These are phyloP conservation scores for Capronia americana DNA, from an alignment of 2,329 filamentous ascomycete species.

Conservation along the genomic window DNA sequence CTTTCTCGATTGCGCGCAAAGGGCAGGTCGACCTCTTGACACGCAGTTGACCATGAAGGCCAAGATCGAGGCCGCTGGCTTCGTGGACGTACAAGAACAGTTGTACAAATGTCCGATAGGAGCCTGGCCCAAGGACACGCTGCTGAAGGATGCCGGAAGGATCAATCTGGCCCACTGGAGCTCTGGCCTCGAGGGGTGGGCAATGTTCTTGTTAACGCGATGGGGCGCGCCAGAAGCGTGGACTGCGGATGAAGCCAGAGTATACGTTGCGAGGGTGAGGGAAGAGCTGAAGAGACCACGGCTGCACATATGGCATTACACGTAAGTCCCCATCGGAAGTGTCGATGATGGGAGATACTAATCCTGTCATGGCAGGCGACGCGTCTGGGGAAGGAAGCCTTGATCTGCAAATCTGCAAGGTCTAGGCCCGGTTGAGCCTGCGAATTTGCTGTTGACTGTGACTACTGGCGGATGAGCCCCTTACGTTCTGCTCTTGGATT, in stretches of 20 bases:
- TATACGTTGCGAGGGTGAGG: slow-evolving; percentile 38
- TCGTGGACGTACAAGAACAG: slow-evolving; percentile 53
- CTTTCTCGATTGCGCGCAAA: slow-evolving; percentile 37
- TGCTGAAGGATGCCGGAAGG: slow-evolving; percentile 54
- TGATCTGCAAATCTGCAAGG: not conserved
- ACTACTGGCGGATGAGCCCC: not conserved
- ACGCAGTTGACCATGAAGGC: slow-evolving; percentile 39
- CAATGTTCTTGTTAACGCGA: slow-evolving; percentile 42
- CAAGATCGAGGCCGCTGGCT: slow-evolving; percentile 42
- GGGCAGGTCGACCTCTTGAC: slow-evolving; percentile 38
- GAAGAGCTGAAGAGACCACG: slow-evolving; percentile 35
- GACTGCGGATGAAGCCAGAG: slow-evolving; percentile 39
- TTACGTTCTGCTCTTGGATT: not conserved
- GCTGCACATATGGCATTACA: slow-evolving; percentile 35
- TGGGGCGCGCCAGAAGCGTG: slow-evolving; percentile 39
- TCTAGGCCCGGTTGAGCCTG: not conserved
- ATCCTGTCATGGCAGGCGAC: slow-evolving; percentile 16
- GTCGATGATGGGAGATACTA: not conserved
- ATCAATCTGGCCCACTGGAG: slow-evolving; percentile 41
- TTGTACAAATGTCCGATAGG: slow-evolving; percentile 61
- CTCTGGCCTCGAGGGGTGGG: slow-evolving; percentile 42
- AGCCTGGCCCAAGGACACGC: slow-evolving; percentile 57
- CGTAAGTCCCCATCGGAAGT: slow-evolving; percentile 17
- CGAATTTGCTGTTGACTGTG: not conserved
- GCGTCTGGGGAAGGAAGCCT: slow-evolving; percentile 26